A percentile compares a stretch with the other conserved stretches of the same genome.
Evolutionary conservation across 2,329 filamentous ascomycete species (phyloP).

Genomic region (Clarireedia paspali): DNA sequence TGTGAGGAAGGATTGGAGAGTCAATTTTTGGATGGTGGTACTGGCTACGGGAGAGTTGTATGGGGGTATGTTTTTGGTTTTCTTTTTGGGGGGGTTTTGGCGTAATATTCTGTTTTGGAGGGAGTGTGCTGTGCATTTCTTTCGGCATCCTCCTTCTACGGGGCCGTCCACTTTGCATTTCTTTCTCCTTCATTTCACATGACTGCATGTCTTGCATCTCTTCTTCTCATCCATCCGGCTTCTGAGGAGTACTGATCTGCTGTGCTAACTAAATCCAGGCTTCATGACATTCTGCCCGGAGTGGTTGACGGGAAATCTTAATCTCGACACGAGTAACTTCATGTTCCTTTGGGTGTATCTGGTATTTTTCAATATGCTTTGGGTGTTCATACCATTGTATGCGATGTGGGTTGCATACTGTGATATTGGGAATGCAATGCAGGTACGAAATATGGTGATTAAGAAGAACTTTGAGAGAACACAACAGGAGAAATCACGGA

Average conservation of each 20-base stretch:
- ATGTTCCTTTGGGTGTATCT: constrained; percentile 57
- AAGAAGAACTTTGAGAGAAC: constrained; percentile 14
- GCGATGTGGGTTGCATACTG: constrained; percentile 45
- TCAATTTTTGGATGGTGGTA: constrained; percentile 55
- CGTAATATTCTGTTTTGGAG: no score
- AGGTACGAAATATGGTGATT: constrained; percentile 29
- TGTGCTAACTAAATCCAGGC: constrained; percentile 32
- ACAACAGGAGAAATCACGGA: constrained; percentile 19
- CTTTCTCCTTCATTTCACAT: not conserved
- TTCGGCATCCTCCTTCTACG: not conserved
- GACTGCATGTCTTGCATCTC: no score
- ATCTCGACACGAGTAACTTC: constrained; percentile 58
- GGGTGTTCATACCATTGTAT: constrained; percentile 57
- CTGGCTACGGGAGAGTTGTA: constrained; percentile 60
- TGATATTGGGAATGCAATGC: constrained; percentile 49
- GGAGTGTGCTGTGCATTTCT: no score
- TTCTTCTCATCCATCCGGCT: not conserved
- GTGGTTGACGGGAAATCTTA: constrained; percentile 55
- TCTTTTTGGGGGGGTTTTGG: not conserved
- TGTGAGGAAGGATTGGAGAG: constrained; percentile 44
- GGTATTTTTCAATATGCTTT: constrained; percentile 61
- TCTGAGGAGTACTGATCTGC: not conserved
- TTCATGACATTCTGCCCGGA: constrained; percentile 68
- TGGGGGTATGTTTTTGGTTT: constrained; percentile 39
- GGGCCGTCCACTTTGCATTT: not conserved